Percentiles rank a stretch among this genome's conserved stretches.
These are phyloP conservation scores for Kodamaea nitidulidarum DNA, from an alignment of 805 yeast species.

Conservation along the genomic window DNA sequence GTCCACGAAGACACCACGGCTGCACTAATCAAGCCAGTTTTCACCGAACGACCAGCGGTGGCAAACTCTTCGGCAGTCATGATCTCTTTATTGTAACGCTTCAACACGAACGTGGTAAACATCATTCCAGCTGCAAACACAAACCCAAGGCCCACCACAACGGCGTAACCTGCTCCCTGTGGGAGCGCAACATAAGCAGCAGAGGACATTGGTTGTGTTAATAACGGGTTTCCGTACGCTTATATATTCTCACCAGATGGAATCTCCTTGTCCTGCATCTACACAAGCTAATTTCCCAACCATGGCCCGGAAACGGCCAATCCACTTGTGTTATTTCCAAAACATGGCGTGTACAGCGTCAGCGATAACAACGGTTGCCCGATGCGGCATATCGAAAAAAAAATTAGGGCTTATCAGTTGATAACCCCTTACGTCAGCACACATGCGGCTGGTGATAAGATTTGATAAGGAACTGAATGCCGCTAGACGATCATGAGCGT, in stretches of 20 bases:
- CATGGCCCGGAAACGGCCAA: conserved; percentile 1
- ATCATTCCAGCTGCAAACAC: conserved; percentile 80
- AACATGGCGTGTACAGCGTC: not conserved
- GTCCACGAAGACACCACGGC: conserved; percentile 96
- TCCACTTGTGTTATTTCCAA: not conserved
- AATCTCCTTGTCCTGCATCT: not conserved
- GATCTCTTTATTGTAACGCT: conserved; percentile 77
- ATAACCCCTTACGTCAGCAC: not conserved
- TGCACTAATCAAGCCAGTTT: conserved; percentile 77
- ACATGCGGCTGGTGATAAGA: not conserved
- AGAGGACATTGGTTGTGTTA: conserved; percentile 14
- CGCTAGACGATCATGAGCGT: too few species aligned
- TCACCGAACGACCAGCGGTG: conserved; percentile 87
- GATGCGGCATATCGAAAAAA: conserved; percentile 1
- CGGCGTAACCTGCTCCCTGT: conserved; percentile 83
- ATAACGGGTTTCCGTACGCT: not conserved
- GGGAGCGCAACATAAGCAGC: conserved; percentile 40
- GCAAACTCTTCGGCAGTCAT: conserved; percentile 92
- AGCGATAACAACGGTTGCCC: conserved; percentile 1
- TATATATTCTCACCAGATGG: not conserved
- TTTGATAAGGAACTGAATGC: too few species aligned
- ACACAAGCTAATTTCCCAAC: not conserved
- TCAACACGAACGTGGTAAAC: conserved; percentile 61
- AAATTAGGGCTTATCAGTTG: not conserved
- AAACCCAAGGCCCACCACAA: conserved; percentile 83